A percentile compares a stretch with the other conserved stretches of the same genome.
phyloP scores from a whole-genome alignment of 2,329 filamentous ascomycete species.

The Akanthomyces dipterigenus region DNA sequence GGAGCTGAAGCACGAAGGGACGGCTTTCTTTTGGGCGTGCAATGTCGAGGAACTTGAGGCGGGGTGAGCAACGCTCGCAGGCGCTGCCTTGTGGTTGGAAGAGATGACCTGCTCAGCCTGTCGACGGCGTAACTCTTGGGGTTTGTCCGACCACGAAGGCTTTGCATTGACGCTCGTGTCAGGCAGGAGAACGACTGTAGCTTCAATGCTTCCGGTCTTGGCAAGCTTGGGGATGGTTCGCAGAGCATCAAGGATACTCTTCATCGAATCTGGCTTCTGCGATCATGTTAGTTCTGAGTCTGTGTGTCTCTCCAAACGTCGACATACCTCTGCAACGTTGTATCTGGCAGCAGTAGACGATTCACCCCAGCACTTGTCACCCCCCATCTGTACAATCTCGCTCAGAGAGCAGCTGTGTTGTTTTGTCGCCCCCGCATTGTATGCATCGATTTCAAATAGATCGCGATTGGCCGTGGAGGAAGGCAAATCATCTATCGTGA shows the following conservation, averaged over 20 bases:
- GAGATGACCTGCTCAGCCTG: constrained; percentile 42
- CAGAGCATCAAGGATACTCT: constrained; percentile 35
- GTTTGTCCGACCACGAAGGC: constrained; percentile 33
- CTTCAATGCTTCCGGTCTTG: constrained; percentile 45
- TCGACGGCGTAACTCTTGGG: constrained; percentile 41
- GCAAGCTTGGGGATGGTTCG: constrained; percentile 39
- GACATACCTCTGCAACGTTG: constrained; percentile 36
- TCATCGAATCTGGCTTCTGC: constrained; percentile 27
- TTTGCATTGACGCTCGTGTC: constrained; percentile 33
- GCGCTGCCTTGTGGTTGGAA: constrained; percentile 23
- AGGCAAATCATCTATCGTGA: constrained; percentile 41
- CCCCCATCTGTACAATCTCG: constrained; percentile 35
- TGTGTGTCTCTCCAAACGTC: not conserved
- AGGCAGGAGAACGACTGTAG: constrained; percentile 49
- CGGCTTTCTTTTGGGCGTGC: constrained; percentile 31
- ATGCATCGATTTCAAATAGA: constrained; percentile 36
- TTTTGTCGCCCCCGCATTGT: constrained; percentile 30
- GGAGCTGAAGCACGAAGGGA: constrained; percentile 70
- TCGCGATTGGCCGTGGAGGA: constrained; percentile 35
- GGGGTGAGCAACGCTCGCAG: constrained; percentile 18
- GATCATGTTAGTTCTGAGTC: constrained; percentile 17
- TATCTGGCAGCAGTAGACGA: constrained; percentile 37
- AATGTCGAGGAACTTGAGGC: constrained; percentile 24
- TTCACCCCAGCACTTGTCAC: constrained; percentile 38
- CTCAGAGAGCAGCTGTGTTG: constrained; percentile 31